Percentiles rank a stretch among this genome's conserved stretches.
These are phyloP conservation scores for Coniella vitis DNA, from an alignment of 2,329 filamentous ascomycete genomes.

Conservation along the genomic window DNA sequence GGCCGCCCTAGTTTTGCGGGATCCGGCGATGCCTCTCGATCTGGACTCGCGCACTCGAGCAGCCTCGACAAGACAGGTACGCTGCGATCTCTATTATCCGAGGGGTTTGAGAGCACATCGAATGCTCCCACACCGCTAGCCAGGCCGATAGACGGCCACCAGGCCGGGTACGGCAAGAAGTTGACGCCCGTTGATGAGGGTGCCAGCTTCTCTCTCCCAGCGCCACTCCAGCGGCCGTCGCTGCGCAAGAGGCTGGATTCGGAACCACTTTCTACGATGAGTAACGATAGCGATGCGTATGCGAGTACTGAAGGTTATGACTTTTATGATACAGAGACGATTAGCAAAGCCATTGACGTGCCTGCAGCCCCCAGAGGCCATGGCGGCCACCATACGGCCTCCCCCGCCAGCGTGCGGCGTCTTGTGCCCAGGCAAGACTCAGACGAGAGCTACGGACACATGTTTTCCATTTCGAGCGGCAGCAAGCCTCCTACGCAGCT, in stretches of 20 bases:
- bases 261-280: conserved; percentile 42
- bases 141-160: conserved; percentile 38
- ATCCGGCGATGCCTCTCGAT: neutral
- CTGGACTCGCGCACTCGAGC: conserved; percentile 22
- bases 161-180: conserved; percentile 29
- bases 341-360: conserved; percentile 47
- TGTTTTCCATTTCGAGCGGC: conserved; percentile 52
- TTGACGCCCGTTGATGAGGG: conserved; percentile 44
- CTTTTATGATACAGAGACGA: conserved; percentile 56
- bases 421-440: conserved; percentile 44
- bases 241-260: conserved; percentile 43
- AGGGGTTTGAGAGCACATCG: conserved; percentile 56
- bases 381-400: conserved; percentile 27
- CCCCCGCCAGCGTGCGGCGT: conserved; percentile 25
- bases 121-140: conserved; percentile 55
- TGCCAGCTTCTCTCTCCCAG: conserved; percentile 43
- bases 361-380: conserved; percentile 35
- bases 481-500: conserved; percentile 34
- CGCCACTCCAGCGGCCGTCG: conserved; percentile 23
- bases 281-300: conserved; percentile 43
- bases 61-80: conserved; percentile 27
- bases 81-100: conserved; percentile 41
- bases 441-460: conserved; percentile 49
- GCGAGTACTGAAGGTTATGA: conserved; percentile 56
- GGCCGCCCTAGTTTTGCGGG: neutral